phyloP scores from a whole-genome alignment of 2,329 filamentous ascomycete genomes.

The Cladosporium sp. region DNA sequence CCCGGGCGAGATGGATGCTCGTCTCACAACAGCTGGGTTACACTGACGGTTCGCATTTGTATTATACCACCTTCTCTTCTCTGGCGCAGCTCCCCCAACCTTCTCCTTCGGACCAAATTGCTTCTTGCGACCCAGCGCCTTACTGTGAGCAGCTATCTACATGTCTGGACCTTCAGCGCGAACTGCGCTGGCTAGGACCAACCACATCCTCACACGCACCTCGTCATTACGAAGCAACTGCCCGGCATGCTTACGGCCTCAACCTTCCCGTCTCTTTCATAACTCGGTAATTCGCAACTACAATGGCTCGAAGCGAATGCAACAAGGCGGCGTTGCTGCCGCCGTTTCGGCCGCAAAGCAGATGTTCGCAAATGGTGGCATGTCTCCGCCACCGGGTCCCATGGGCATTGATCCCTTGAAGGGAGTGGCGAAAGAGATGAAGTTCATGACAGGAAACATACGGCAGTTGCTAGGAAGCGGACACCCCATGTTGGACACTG shows the following conservation, averaged over 20 bases:
- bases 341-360: slow-evolving; percentile 65
- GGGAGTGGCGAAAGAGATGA: slow-evolving; percentile 93
- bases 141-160: slow-evolving; percentile 15
- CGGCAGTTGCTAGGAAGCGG: slow-evolving; percentile 88
- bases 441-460: slow-evolving; percentile 91
- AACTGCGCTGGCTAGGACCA: slow-evolving; percentile 31
- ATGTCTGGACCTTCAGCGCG: slow-evolving; percentile 32
- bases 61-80: slow-evolving; percentile 2
- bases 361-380: slow-evolving; percentile 64
- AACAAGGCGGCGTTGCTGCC: slow-evolving; percentile 66
- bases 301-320: slow-evolving; percentile 38
- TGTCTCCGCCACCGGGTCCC: slow-evolving; percentile 55
- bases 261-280: slow-evolving; percentile 25
- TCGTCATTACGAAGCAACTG: slow-evolving; percentile 15
- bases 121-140: background rate
- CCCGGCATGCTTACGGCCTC: slow-evolving; percentile 31
- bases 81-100: background rate
- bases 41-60: background rate
- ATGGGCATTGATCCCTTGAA: slow-evolving; percentile 83
- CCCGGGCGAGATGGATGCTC: slow-evolving; percentile 4
- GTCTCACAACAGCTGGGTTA: background rate
- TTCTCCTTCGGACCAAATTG: too few species aligned
- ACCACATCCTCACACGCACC: slow-evolving; percentile 17
- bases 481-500: slow-evolving; percentile 88
- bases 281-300: slow-evolving; percentile 26